These are phyloP conservation scores for Podospora bellae-mahoneyi DNA, from an alignment of 495 filamentous ascomycete species.

Conservation along the genomic window DNA sequence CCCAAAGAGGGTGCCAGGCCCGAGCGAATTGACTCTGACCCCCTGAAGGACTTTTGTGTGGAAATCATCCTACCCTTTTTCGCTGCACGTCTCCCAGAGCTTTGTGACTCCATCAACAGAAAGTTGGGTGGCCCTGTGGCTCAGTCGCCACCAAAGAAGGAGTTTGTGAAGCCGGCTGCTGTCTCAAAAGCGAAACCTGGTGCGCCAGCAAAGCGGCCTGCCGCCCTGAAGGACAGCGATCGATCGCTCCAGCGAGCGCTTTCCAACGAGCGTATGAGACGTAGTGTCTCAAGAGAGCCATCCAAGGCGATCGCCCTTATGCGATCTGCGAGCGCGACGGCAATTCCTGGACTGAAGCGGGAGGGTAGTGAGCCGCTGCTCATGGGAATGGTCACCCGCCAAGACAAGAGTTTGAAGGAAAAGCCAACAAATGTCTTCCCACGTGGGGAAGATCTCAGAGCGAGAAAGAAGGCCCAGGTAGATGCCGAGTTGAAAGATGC, in stretches of 20 bases:
- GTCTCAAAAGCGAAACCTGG: slow-evolving; percentile 48
- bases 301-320: slow-evolving; percentile 56
- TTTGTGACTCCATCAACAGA: slow-evolving; percentile 73
- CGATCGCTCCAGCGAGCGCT: slow-evolving; percentile 65
- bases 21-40: slow-evolving; percentile 36
- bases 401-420: slow-evolving; percentile 41
- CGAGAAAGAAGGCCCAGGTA: slow-evolving; percentile 69
- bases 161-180: slow-evolving; percentile 38
- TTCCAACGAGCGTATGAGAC: slow-evolving; percentile 61
- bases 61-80: slow-evolving; percentile 96
- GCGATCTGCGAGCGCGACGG: slow-evolving; percentile 65
- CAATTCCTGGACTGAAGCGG: slow-evolving; percentile 56
- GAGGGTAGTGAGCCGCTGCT: slow-evolving; percentile 61
- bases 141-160: slow-evolving; percentile 59
- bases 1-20: slow-evolving; percentile 29
- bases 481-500: slow-evolving; percentile 80
- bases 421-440: slow-evolving; percentile 17
- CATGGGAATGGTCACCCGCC: slow-evolving; percentile 49
- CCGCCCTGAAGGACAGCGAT: slow-evolving; percentile 50
- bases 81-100: slow-evolving; percentile 73
- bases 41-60: slow-evolving; percentile 69
- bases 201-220: slow-evolving; percentile 51
- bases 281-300: slow-evolving; percentile 50
- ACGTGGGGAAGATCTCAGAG: slow-evolving; percentile 51
- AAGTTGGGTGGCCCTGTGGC: slow-evolving; percentile 78